Evolutionary conservation across 2,329 filamentous ascomycete genomes (phyloP), one percentile per base, ranked within the genome.

Genomic region (Leptographium lundbergii): DNA sequence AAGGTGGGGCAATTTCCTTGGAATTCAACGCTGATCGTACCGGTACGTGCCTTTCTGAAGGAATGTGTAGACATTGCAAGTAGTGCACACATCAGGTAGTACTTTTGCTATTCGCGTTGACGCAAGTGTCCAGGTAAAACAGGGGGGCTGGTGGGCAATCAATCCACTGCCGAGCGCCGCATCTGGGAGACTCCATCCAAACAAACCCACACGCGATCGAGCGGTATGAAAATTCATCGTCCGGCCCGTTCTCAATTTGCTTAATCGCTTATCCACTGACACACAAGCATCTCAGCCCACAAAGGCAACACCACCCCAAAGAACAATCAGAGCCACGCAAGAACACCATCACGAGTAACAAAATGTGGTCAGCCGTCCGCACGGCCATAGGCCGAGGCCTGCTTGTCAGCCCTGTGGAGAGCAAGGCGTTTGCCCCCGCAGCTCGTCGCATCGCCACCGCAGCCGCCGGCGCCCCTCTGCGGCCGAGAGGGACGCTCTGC

Each of bases 321-420:
- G 22, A 34, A 5, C 19, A 32, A 34, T 22, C 17, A 19, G 10
- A 34, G 10, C 50, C n/a, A 29, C 10, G 4, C 7, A 7, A 51
- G 9, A n/a, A n/a, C 6, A 32, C 6, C 5, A 10, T n/a, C 50
- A 53, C 25, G 2, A 27, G 19, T 17, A 5, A 7, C 53, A 25
- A n/a, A 47, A 63, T 65, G 63, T 63, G 54, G 60, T 59, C 62
- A 10, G 22, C 58, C 22, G 48, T 64, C 25, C 61, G 64, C 24
- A 54, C 58, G 45, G 57, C 57, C 22, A 47, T 57, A 52, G 56
- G 58, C 48, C 54, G 48, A 36, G 51, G 57, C 51, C 22, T 58
- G 32, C 56, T 59, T 47, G 25, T 45, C 24, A 39, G 54, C 56
- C n/a, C 47, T 32, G 32, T 45, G 32, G 51, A 47, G 6, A 19